Evolutionary conservation across 257 asterid species (phyloP).

Genomic region (Gentiana macrophylla): DNA sequence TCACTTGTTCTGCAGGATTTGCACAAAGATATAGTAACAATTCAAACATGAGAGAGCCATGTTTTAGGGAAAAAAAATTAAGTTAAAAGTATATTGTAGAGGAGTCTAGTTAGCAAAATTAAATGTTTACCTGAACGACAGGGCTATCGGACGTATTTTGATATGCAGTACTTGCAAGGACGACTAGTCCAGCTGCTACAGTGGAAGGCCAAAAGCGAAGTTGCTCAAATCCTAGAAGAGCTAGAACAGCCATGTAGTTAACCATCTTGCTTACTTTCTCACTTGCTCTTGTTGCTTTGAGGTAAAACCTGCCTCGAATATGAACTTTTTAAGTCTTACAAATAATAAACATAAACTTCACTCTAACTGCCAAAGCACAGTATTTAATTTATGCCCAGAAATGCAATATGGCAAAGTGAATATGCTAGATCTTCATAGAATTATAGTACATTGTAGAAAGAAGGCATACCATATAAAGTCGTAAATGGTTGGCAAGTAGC

Average conservation of each 20-base stretch:
- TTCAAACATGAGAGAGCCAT: not conserved
- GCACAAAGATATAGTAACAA: not conserved
- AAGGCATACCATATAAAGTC: constrained; percentile 70
- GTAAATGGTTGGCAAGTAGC: constrained; percentile 78
- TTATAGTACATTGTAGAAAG: not conserved
- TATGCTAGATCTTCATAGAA: too few species aligned
- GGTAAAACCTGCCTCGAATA: constrained; percentile 60
- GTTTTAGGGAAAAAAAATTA: not conserved
- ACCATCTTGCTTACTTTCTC: constrained; percentile 55
- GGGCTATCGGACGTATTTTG: constrained; percentile 45
- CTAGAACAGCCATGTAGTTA: constrained; percentile 61
- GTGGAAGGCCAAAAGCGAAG: constrained; percentile 93
- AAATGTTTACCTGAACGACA: constrained; percentile 38
- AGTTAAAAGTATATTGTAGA: not conserved
- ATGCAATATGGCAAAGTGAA: too few species aligned
- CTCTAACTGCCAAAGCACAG: too few species aligned
- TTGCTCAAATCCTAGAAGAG: constrained; percentile 76
- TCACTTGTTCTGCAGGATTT: not conserved
- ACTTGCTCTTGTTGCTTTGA: constrained; percentile 62
- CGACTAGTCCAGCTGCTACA: constrained; percentile 87
- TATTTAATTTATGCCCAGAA: too few species aligned
- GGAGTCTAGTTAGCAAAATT: not conserved
- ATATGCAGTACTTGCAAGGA: constrained; percentile 58
- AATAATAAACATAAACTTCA: not conserved
- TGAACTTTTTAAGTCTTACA: not conserved